Evolutionary conservation across 2,329 filamentous ascomycete genomes (phyloP).

Genomic region (Pseudogymnoascus sp.): DNA sequence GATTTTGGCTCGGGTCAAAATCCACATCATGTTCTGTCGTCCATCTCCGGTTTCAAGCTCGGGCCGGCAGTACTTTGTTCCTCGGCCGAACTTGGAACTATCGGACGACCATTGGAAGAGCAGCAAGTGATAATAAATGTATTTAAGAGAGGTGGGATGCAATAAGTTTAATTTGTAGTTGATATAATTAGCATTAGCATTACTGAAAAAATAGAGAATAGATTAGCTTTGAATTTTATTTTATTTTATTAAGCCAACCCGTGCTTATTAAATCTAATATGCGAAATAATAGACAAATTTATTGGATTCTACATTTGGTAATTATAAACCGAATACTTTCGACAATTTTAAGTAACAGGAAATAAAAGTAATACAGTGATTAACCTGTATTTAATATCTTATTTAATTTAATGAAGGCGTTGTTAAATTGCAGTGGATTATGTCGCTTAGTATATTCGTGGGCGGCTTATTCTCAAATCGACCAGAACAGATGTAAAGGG

Average conservation of each 20-base stretch:
- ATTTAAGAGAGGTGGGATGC: no score
- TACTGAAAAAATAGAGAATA: no score
- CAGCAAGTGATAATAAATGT: background rate
- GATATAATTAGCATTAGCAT: no score
- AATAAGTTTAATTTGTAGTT: no score
- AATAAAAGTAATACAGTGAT: background rate
- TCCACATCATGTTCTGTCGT: constrained; percentile 1
- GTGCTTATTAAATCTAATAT: background rate
- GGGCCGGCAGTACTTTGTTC: constrained; percentile 1
- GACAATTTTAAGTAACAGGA: background rate
- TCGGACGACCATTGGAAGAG: background rate
- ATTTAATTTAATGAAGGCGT: background rate
- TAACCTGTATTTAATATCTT: background rate
- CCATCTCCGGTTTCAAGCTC: background rate
- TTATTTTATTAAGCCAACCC: no score
- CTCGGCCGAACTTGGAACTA: background rate
- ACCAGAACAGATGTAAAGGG: background rate
- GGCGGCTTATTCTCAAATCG: background rate
- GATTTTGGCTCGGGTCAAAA: constrained; percentile 4
- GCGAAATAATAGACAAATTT: background rate
- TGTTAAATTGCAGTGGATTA: background rate
- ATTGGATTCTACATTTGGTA: background rate
- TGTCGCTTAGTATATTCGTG: background rate
- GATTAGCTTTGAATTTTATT: no score
- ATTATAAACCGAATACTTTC: background rate